Conservation (phyloP, 257 asterid species). For the Fraxinus americana region DNA sequence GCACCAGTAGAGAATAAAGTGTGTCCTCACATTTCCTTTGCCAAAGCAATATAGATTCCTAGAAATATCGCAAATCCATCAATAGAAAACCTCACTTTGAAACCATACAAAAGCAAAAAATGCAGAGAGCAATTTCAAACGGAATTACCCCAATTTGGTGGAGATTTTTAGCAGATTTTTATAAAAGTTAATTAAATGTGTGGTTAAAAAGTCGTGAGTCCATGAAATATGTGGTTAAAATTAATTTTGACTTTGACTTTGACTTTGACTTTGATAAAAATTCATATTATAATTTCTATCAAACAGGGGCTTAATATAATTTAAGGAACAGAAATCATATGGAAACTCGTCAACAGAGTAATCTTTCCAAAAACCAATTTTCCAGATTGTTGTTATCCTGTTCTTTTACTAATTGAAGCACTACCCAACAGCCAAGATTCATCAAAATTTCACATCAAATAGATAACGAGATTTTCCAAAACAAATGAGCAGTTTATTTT, state of each 20-base stretch:
- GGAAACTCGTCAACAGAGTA: neutral
- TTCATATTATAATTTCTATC: no score
- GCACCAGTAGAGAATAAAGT: slow-evolving; percentile 79
- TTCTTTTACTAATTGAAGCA: neutral
- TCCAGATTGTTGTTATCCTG: neutral
- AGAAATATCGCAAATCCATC: slow-evolving; percentile 30
- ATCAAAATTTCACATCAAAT: neutral
- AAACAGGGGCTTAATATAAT: neutral
- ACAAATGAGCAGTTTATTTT: neutral
- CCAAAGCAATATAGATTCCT: slow-evolving; percentile 80
- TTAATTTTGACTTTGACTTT: no score
- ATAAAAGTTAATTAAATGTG: no score
- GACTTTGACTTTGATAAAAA: no score
- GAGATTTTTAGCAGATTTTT: no score
- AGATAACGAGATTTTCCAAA: neutral
- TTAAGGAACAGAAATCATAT: neutral
- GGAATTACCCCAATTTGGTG: no score
- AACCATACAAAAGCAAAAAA: neutral
- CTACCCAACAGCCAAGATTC: neutral
- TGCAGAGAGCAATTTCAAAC: neutral
- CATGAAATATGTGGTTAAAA: no score
- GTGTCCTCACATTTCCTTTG: slow-evolving; percentile 98
- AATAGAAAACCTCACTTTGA: slow-evolving; percentile 11
- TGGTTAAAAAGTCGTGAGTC: no score
- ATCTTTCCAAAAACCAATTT: neutral